Conservation (phyloP, 139 green algal species). For the Eudorina sp. region DNA sequence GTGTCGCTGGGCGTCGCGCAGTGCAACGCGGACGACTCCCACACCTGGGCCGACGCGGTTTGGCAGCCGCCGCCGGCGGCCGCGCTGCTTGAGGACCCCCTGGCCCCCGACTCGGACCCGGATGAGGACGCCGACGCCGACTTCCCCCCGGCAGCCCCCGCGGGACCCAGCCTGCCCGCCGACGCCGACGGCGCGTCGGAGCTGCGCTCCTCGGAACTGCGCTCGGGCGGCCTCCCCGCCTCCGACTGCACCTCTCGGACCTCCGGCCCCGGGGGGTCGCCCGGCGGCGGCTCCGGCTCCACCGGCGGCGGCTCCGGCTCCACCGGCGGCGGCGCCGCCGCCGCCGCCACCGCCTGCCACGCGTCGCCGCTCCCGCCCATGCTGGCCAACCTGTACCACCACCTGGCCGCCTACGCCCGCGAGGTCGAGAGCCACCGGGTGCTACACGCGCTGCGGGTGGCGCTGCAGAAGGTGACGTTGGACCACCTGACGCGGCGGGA, state of each 20-base stretch:
- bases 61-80: neutral
- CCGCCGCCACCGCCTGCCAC: neutral
- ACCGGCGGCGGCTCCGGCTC: too few relatives aligned
- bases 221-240: too few relatives aligned
- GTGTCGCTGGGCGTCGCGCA: neutral
- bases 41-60: neutral
- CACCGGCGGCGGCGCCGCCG: too few relatives aligned
- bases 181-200: too few relatives aligned
- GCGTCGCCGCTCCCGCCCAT: neutral
- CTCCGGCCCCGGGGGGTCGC: too few relatives aligned
- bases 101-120: neutral
- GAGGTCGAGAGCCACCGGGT: constrained; percentile 18
- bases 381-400: constrained; percentile 33
- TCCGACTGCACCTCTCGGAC: too few relatives aligned
- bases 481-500: neutral
- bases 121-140: neutral
- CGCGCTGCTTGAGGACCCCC: neutral
- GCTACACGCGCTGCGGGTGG: constrained; percentile 7
- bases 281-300: neutral
- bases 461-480: constrained; percentile 25
- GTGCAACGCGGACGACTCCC: neutral
- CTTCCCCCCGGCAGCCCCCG: neutral
- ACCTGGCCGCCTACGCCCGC: neutral
- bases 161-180: too few relatives aligned
- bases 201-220: too few relatives aligned